Conservation (phyloP, 768 basidiomycete genomes). For the Lactarius sp. region DNA sequence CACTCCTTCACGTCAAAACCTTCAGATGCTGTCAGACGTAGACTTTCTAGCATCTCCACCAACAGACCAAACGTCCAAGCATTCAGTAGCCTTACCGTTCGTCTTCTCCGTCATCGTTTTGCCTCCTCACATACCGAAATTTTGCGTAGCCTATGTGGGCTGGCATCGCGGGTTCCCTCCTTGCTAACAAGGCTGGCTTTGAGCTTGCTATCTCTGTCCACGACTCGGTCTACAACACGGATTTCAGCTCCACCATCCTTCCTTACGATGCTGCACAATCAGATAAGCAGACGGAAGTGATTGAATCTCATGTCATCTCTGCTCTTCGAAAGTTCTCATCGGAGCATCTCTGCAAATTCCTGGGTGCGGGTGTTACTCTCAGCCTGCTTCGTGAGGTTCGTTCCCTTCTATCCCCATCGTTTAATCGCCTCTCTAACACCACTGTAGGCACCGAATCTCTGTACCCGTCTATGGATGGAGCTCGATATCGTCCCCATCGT, state of each 20-base stretch:
- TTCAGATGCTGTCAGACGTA: constrained; percentile 58
- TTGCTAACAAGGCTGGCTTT: constrained; percentile 54
- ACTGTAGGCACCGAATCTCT: constrained; percentile 66
- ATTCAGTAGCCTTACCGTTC: constrained; percentile 63
- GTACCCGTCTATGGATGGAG: constrained; percentile 79
- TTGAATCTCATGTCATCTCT: constrained; percentile 61
- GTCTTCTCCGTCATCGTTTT: constrained; percentile 28
- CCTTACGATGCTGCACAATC: constrained; percentile 48
- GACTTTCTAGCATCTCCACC: constrained; percentile 55
- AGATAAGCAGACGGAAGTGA: constrained; percentile 51
- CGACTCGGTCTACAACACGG: constrained; percentile 81
- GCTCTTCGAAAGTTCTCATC: constrained; percentile 64
- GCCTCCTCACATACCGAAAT: constrained; percentile 27
- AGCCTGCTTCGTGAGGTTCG: constrained; percentile 62
- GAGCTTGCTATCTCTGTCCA: constrained; percentile 78
- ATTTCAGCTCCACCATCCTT: constrained; percentile 58
- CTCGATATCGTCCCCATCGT: constrained; percentile 81
- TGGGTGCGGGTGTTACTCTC: constrained; percentile 76
- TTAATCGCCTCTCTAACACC: constrained; percentile 23
- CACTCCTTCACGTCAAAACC: constrained; percentile 57
- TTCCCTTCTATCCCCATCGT: constrained; percentile 9
- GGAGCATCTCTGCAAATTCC: constrained; percentile 81
- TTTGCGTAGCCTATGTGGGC: constrained; percentile 80
- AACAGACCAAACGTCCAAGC: constrained; percentile 51
- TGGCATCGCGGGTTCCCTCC: constrained; percentile 60